Evolutionary conservation across 345 rosid species (phyloP).

Genomic region (Gossypium sturtianum): DNA sequence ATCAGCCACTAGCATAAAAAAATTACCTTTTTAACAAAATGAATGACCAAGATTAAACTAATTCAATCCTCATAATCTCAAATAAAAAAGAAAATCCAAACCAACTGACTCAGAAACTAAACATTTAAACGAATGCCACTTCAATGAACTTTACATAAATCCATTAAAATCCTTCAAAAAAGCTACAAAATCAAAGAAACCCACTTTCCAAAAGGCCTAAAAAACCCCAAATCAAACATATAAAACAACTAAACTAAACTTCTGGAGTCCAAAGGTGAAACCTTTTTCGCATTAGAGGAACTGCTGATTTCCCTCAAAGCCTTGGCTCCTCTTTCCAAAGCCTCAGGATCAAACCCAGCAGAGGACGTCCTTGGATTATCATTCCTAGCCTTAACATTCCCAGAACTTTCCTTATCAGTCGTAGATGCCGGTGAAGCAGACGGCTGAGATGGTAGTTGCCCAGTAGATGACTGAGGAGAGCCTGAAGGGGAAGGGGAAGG

Average conservation of each 20-base stretch:
- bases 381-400: background rate
- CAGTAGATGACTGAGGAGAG: background rate
- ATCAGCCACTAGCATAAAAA: background rate
- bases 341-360: background rate
- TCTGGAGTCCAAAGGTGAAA: slow-evolving; percentile 4
- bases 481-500: background rate
- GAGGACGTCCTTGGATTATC: slow-evolving; percentile 3
- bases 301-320: slow-evolving; percentile 57
- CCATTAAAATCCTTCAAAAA: background rate
- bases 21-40: background rate
- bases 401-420: background rate
- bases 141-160: background rate
- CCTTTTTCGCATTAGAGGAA: slow-evolving; percentile 81
- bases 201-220: background rate
- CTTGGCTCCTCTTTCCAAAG: slow-evolving; percentile 68
- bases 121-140: background rate
- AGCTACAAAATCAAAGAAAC: background rate
- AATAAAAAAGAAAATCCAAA: no score
- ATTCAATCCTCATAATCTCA: background rate
- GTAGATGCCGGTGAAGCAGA: background rate
- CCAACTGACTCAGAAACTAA: no score
- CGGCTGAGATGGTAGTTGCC: background rate
- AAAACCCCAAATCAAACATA: background rate
- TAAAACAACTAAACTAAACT: background rate
- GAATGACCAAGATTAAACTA: background rate